Evolutionary conservation across 176 grass and related monocot genomes (phyloP).

Genomic region (Dactylis glomerata): DNA sequence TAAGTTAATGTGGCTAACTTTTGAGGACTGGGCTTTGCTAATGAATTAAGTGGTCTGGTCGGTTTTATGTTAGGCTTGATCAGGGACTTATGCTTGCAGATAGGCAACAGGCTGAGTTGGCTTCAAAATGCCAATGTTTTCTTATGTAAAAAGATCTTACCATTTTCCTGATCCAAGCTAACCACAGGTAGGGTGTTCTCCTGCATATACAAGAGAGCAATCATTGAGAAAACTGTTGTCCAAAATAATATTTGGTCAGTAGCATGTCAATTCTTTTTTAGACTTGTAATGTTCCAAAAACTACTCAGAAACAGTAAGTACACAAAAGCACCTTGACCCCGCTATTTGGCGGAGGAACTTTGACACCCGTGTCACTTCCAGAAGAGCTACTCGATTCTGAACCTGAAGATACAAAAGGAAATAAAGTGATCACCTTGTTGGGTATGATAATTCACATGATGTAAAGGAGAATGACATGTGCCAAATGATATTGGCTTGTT

Average conservation of each 20-base stretch:
- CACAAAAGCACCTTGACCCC: slow-evolving; percentile 55
- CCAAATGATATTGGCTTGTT: neutral
- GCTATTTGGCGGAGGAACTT: slow-evolving; percentile 45
- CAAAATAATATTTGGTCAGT: slow-evolving; percentile 15
- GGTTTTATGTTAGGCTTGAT: slow-evolving; percentile 7
- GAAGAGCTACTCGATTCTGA: slow-evolving; percentile 94
- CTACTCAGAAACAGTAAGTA: slow-evolving; percentile 6
- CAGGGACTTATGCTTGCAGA: neutral
- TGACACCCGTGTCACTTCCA: slow-evolving; percentile 62
- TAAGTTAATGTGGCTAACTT: neutral
- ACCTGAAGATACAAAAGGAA: slow-evolving; percentile 42
- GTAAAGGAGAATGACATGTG: neutral
- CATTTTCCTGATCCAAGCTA: slow-evolving; percentile 57
- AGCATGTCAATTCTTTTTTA: slow-evolving; percentile 11
- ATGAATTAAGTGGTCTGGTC: neutral
- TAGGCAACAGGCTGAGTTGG: neutral
- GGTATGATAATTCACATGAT: slow-evolving; percentile 6
- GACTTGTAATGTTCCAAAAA: slow-evolving; percentile 14
- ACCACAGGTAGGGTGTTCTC: slow-evolving; percentile 40
- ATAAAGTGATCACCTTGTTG: slow-evolving; percentile 15
- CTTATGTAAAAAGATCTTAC: slow-evolving; percentile 39
- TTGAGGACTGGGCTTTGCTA: neutral
- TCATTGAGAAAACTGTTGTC: slow-evolving; percentile 24
- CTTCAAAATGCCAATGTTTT: slow-evolving; percentile 1
- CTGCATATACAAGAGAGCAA: slow-evolving; percentile 43